A percentile compares a stretch with the other conserved stretches of the same genome.
Evolutionary conservation across 1,139 yeast genomes (phyloP).

Genomic region (Pichia sp.): DNA sequence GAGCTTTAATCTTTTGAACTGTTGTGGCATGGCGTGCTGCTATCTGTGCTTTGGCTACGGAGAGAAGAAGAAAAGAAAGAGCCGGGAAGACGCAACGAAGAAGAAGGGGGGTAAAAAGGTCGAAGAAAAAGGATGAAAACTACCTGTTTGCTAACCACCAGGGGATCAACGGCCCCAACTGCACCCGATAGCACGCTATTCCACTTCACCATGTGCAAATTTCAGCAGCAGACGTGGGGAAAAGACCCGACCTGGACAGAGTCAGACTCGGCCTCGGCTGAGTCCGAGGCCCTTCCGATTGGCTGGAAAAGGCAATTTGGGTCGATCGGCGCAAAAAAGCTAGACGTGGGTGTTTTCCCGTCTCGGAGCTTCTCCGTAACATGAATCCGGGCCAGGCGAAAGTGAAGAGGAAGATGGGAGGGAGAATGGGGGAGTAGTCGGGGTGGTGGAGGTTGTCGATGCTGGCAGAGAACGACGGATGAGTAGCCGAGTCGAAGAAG

Average conservation of each 20-base stretch:
- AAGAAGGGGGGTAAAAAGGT: not conserved
- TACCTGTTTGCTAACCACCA: too few species aligned
- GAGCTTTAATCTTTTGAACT: constrained; percentile 46
- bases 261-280: not conserved
- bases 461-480: not conserved
- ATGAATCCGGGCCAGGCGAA: not conserved
- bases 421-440: too few species aligned
- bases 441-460: too few species aligned
- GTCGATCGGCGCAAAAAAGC: too few species aligned
- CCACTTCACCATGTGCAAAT: not conserved
- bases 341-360: too few species aligned
- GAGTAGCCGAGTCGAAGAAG: not conserved
- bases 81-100: not conserved
- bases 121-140: not conserved
- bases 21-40: constrained; percentile 9
- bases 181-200: too few species aligned
- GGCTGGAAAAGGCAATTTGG: too few species aligned
- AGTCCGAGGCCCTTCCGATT: too few species aligned
- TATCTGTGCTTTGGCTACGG: not conserved
- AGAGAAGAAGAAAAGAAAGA: not conserved
- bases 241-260: not conserved
- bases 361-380: not conserved
- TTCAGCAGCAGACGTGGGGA: not conserved
- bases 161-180: not conserved
- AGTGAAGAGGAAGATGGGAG: not conserved